Percentiles rank a stretch among this genome's conserved stretches.
Conservation (phyloP, 257 asterid genomes). For the Vinca minor region DNA sequence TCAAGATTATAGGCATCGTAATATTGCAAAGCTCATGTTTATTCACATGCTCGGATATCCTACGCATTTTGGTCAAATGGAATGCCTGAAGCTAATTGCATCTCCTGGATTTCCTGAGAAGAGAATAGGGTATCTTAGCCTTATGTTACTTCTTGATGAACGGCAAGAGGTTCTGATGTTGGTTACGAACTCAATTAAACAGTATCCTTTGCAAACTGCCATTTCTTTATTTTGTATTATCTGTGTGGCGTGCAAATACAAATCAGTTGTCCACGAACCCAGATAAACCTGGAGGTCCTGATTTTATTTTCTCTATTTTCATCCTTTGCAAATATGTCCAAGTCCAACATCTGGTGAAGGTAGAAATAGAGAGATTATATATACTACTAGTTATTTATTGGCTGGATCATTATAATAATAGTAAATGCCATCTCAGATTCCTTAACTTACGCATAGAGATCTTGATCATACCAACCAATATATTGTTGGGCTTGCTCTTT, state of each 20-base stretch:
- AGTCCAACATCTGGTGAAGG: not conserved
- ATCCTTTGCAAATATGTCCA: not conserved
- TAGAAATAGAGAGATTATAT: not conserved
- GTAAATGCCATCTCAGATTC: slow-evolving; percentile 18
- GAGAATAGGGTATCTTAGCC: slow-evolving; percentile 98
- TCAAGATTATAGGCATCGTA: slow-evolving; percentile 86
- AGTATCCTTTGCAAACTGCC: slow-evolving; percentile 42
- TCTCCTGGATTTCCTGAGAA: slow-evolving; percentile 97
- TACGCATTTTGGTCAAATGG: slow-evolving; percentile 99
- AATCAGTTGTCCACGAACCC: slow-evolving; percentile 7
- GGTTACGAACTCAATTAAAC: slow-evolving; percentile 96
- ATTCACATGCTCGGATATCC: slow-evolving; percentile 99
- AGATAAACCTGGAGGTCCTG: not conserved
- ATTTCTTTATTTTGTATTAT: slow-evolving; percentile 3
- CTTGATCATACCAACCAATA: slow-evolving; percentile 92
- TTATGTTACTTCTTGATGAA: slow-evolving; percentile 97
- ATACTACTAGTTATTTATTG: not conserved
- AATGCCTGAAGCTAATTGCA: slow-evolving; percentile 90
- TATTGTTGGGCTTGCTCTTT: slow-evolving; percentile 97
- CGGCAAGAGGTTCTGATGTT: slow-evolving; percentile 98
- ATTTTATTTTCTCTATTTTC: not conserved
- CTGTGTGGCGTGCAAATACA: slow-evolving; percentile 18
- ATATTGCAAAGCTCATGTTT: slow-evolving; percentile 97
- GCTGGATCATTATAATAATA: not conserved
- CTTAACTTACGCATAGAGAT: slow-evolving; percentile 73